Conservation (phyloP, 2,329 filamentous ascomycete genomes). For the Hypoxylon sp. region DNA sequence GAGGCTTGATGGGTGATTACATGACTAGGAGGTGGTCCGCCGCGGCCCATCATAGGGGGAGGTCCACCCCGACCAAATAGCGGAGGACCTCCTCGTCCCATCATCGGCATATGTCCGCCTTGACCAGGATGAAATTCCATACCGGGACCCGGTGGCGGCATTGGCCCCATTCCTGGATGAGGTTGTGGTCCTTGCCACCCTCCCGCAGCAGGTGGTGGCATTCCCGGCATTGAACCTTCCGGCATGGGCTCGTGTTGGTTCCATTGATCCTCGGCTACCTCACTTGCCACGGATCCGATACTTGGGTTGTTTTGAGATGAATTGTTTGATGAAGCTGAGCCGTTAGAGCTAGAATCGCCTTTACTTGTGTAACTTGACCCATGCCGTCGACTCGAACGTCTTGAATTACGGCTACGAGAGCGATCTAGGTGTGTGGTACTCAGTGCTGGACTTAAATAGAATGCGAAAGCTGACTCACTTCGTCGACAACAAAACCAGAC, state of each 20-base stretch:
- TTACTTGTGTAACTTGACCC: constrained; percentile 39
- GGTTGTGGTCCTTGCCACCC: constrained; percentile 35
- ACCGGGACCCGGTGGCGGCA: constrained; percentile 12
- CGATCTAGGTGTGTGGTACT: constrained; percentile 30
- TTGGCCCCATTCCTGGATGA: constrained; percentile 19
- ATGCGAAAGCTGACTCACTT: constrained; percentile 35
- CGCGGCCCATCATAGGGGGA: constrained; percentile 38
- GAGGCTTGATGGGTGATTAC: constrained; percentile 13
- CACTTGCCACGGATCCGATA: constrained; percentile 34
- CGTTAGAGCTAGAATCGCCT: constrained; percentile 40
- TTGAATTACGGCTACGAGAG: constrained; percentile 33
- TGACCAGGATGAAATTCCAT: constrained; percentile 25
- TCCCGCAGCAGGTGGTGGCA: constrained; percentile 43
- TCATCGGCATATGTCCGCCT: constrained; percentile 39
- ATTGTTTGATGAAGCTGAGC: constrained; percentile 33
- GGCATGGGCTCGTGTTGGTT: constrained; percentile 30
- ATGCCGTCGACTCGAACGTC: constrained; percentile 40
- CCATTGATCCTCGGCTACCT: constrained; percentile 39
- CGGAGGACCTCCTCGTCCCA: constrained; percentile 36
- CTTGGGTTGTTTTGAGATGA: constrained; percentile 38
- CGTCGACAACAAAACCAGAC: constrained; percentile 49
- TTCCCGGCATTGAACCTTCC: constrained; percentile 39
- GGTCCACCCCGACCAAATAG: constrained; percentile 43
- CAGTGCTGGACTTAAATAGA: background rate
- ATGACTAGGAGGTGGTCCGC: constrained; percentile 44